phyloP scores from a whole-genome alignment of 2,329 filamentous ascomycete species.

The Pyricularia sp. region DNA sequence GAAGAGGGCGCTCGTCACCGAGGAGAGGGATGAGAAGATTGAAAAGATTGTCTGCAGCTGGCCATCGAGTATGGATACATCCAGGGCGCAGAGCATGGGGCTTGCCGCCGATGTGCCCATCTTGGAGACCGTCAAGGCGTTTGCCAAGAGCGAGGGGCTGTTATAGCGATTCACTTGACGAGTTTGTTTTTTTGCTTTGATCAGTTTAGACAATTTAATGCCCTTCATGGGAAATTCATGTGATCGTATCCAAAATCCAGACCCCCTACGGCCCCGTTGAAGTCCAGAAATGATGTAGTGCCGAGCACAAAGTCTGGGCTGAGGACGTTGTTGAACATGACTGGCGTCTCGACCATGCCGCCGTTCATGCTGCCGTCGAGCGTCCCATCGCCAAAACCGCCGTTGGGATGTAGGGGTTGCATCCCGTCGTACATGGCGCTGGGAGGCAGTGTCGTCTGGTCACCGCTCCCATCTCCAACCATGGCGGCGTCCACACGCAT shows the following conservation, averaged over 20 bases:
- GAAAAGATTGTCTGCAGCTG: conserved; percentile 3
- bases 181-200: too few species aligned
- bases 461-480: background rate
- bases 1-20: conserved; percentile 31
- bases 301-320: conserved; percentile 1
- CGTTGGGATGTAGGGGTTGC: background rate
- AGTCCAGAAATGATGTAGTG: background rate
- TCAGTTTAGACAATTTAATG: background rate
- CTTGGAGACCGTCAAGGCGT: background rate
- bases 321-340: background rate
- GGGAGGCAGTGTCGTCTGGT: background rate
- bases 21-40: conserved; percentile 25
- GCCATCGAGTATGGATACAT: background rate
- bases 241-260: background rate
- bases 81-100: background rate
- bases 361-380: background rate
- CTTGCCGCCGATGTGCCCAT: background rate
- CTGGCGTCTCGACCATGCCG: background rate
- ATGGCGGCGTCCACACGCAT: background rate
- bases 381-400: background rate
- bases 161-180: background rate
- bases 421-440: background rate
- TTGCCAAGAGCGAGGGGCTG: background rate
- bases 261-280: background rate
- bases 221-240: background rate